Evolutionary conservation across 139 green algal species (phyloP), one percentile per base, ranked within the genome.

Genomic region (Volvox reticuliferus): DNA sequence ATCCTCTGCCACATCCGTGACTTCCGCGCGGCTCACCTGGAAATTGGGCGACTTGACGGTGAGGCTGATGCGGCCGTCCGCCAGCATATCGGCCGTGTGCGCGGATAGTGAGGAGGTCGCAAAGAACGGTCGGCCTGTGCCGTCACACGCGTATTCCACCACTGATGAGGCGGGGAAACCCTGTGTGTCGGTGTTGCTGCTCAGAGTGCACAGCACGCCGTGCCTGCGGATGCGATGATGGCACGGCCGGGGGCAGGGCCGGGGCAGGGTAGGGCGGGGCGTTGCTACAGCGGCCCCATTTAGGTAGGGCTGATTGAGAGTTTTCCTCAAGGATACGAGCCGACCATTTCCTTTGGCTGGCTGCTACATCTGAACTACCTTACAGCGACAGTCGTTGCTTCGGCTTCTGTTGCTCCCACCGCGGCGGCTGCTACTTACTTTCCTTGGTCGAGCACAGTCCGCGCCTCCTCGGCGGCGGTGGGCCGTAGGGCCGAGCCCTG

Each of bases 21-120:
- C 44, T 5, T 55, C 44, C 44, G 44, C 67, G 67, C 22, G n/a
- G 12, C 67, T 28, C 22, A 96, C 96, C 91, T 92, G 63, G 92
- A 97, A 98, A 44, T 79, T 91, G 32, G 93, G 92, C 28, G 94
- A 93, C 78, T 93, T 92, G 26, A 98, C 92, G 1, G 96, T 97
- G 44, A 99, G 82, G 86, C 87, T 94, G 81, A 89, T 94, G 21
- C 93, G 90, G 0, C 67, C 80, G 82, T 97, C 93, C 18, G 91
- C 91, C n/a, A 83, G 44, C 22, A 99, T 87, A 92, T 98, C 96
- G 21, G 75, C 84, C 0, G 95, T 97, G 92, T 98, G 97, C 28
- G 91, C 44, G 32, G 92, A 96, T 18, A 99, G 92, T 0, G 92
- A 92, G 89, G 89, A 95, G 33, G 97, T 89, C 22, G 94, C 91